Evolutionary conservation across 1,284 basidiomycete genomes (phyloP).

Genomic region (Pseudozyma thailandica): DNA sequence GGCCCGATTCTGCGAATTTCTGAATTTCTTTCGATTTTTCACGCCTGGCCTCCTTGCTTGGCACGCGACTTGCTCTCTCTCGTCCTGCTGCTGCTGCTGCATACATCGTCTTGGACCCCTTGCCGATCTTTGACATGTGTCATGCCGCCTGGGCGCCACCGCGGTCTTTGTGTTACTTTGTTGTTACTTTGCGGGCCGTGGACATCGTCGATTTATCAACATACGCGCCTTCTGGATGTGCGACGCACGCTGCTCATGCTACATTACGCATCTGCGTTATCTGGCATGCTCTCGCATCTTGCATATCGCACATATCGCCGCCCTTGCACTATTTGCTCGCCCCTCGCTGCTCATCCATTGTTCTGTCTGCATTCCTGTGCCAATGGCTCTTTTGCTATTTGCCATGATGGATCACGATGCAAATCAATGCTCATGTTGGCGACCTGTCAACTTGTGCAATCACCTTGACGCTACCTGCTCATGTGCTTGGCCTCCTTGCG

Average conservation of each 20-base stretch:
- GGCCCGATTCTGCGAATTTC: conserved; percentile 10
- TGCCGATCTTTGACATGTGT: conserved; percentile 29
- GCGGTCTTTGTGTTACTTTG: conserved; percentile 1
- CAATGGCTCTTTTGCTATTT: not conserved
- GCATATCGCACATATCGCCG: conserved; percentile 14
- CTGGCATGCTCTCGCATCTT: conserved; percentile 22
- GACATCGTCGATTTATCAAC: conserved; percentile 4
- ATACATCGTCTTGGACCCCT: conserved; percentile 6
- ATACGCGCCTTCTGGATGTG: not conserved
- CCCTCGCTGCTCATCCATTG: not conserved
- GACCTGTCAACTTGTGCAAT: conserved; percentile 30
- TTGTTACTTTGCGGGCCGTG: not conserved
- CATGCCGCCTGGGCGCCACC: conserved; percentile 7
- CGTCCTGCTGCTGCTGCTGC: conserved; percentile 6
- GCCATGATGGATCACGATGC: not conserved
- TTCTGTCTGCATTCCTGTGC: not conserved
- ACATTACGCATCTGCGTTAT: conserved; percentile 5
- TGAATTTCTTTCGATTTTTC: not conserved
- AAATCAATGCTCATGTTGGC: not conserved
- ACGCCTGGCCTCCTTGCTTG: conserved; percentile 31
- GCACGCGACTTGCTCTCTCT: conserved; percentile 27
- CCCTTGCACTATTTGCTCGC: conserved; percentile 5
- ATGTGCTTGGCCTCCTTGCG: conserved; percentile 24
- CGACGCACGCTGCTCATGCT: conserved; percentile 9
- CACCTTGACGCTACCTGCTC: conserved; percentile 1